These are phyloP conservation scores for Takakia lepidozioides DNA, from an alignment of 225 moss, liverwort and hornwort species.

Conservation along the genomic window DNA sequence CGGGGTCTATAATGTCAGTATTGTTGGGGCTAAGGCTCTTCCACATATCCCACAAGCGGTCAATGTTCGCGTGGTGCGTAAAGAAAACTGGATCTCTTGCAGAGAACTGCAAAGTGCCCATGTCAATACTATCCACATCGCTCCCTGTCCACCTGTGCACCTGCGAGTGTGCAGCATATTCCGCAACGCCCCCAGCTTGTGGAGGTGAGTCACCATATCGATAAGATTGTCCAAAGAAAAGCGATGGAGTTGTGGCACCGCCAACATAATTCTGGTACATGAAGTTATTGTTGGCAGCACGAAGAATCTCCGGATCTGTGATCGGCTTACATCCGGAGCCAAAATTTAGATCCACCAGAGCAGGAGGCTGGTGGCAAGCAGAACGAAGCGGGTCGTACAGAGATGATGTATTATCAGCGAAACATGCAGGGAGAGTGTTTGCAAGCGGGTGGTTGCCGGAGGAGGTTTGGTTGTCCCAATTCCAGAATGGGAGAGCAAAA, in stretches of 20 bases:
- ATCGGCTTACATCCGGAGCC: constrained; percentile 1
- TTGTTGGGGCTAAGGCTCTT: constrained; percentile 3
- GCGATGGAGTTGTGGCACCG: constrained; percentile 13
- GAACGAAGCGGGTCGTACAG: constrained; percentile 4
- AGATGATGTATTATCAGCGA: constrained; percentile 1
- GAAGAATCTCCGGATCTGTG: accelerated
- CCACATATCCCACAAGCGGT: constrained; percentile 25
- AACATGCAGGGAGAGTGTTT: constrained; percentile 2
- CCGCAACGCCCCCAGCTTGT: constrained; percentile 26
- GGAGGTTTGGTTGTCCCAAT: constrained; percentile 12
- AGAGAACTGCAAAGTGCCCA: constrained; percentile 29
- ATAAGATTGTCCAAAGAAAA: constrained; percentile 28
- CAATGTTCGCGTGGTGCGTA: constrained; percentile 21
- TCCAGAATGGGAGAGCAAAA: constrained; percentile 20
- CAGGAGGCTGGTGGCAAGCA: constrained; percentile 2
- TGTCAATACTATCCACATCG: constrained; percentile 25
- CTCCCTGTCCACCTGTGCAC: constrained; percentile 50
- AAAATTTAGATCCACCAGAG: constrained; percentile 4
- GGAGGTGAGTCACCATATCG: constrained; percentile 10
- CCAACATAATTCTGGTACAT: constrained; percentile 22
- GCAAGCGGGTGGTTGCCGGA: not conserved
- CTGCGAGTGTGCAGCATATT: constrained; percentile 36
- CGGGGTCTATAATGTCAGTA: constrained; percentile 1
- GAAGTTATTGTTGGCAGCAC: constrained; percentile 15
- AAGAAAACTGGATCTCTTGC: constrained; percentile 24